Percentiles rank a stretch among this genome's conserved stretches.
These are phyloP conservation scores for Pseudozyma sp. DNA, from an alignment of 1,284 basidiomycete species.

Conservation along the genomic window DNA sequence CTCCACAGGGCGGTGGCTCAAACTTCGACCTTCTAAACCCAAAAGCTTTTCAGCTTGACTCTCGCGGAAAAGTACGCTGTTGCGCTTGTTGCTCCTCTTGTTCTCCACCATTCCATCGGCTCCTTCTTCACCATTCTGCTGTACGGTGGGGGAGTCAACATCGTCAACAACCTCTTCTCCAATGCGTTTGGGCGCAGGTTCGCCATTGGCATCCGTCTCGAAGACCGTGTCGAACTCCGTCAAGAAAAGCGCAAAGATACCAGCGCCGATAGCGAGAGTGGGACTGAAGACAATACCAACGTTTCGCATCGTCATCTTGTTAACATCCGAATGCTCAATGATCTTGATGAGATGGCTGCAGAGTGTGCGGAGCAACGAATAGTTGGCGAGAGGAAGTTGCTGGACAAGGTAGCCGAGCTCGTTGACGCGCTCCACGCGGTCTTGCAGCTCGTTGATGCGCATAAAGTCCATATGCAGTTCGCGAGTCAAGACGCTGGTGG, in stretches of 20 bases:
- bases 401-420: slow-evolving; percentile 88
- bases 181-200: slow-evolving; percentile 47
- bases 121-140: slow-evolving; percentile 2
- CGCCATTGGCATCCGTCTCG: slow-evolving; percentile 58
- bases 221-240: slow-evolving; percentile 64
- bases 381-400: slow-evolving; percentile 89
- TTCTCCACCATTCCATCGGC: slow-evolving; percentile 1
- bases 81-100: slow-evolving; percentile 38
- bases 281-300: slow-evolving; percentile 87
- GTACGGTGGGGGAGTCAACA: background rate
- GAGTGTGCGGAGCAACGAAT: slow-evolving; percentile 89
- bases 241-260: slow-evolving; percentile 62
- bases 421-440: slow-evolving; percentile 85
- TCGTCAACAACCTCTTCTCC: slow-evolving; percentile 37
- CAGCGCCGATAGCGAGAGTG: slow-evolving; percentile 63
- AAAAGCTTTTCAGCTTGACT: slow-evolving; percentile 48
- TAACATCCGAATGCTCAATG: slow-evolving; percentile 86
- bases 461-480: slow-evolving; percentile 64
- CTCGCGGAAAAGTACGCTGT: slow-evolving; percentile 45
- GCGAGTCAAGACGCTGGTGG: slow-evolving; percentile 61
- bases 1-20: slow-evolving; percentile 29
- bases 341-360: slow-evolving; percentile 96
- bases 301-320: slow-evolving; percentile 99
- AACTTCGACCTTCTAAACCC: slow-evolving; percentile 44
- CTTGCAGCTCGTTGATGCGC: slow-evolving; percentile 77